Evolutionary conservation across 1,284 basidiomycete species (phyloP), one percentile per base, ranked within the genome.

Genomic region (Trametes sp.): DNA sequence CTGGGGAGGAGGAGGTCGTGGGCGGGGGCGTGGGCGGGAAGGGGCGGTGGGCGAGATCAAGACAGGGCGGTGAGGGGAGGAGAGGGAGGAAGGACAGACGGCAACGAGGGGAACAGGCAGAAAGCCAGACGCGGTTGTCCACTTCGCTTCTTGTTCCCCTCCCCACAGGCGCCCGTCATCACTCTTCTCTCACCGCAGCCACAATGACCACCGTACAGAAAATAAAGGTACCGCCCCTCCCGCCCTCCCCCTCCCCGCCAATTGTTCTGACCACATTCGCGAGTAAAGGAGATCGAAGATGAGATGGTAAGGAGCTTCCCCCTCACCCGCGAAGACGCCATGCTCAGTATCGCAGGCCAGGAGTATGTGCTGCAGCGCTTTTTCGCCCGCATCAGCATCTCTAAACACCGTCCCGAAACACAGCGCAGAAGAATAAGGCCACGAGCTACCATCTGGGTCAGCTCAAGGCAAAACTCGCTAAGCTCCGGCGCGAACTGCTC

Each of bases 401-500:
- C 61, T 66, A 41, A 62, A 60, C 58, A 53, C 24, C 52, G 41
- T 50, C 58, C 52, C 56, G 59, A 50, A 66, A 23, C 61, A 41
- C 70, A 79, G 95, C 95, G 71, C 93, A 98, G 85, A 98, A 97
- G 83, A 98, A 99, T 81, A 99, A 99, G 89, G 90, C 90, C 77
- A 93, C 91, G 67, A 92, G 92, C 80, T 98, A 96, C 79, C 96
- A 98, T 80, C 79, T 98, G 65, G 97, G 97, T 60, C 95, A 98
- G 80, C 89, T 98, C 75, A 98, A 98, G 79, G 96, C 98, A 64
- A 99, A 99, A 79, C 89, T 99, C 54, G 98, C 98, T 55, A 99
- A 99, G 78, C 89, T 99, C 52, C 87, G 95, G 68, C 87, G 98
- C 62, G 98, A 99, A 75, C 89, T 99, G 58, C 95, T 99, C 71